Base-by-base conservation (phyloP, 495 filamentous ascomycete species). In the Neurospora terricola region DNA sequence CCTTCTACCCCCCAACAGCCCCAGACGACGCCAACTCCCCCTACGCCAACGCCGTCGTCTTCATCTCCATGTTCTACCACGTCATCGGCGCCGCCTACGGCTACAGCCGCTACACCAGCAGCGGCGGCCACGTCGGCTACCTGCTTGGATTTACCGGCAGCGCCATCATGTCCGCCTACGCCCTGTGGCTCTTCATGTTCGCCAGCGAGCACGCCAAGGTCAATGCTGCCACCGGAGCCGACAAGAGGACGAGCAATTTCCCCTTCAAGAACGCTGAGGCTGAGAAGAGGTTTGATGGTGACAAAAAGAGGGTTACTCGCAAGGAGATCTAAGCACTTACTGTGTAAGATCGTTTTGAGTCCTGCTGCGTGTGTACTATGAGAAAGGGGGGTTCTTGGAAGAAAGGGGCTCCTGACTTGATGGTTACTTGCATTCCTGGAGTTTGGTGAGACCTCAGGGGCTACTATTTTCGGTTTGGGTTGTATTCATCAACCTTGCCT, bases 221-320 rank as follows among this genome's bases (percentile, higher is more conserved):
- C 69, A 91, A 87, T 77, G 84, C 87, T 73, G 88, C 87, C 80
- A 95, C 91, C 0, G 92, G 92, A 0, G 91, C 89, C 6, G 93
- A 96, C 79, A 92, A 93, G 84, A 86, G 91, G 77, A 93, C 88
- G 16, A 88, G 90, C 73, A 91, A 91, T 36, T 97, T 90, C 77
- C 94, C 93, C n/a, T 96, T 94, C 77, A 88, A 86, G 77, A 96
- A 95, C n/a, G 37, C 38, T 2, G 77, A 76, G 72, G 76, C 80
- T 4, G 77, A 80, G 34, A 72, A 69, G 70, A 78, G 69, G 70
- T 62, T 62, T 34, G 54, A 34, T 14, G 54, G 54, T 62, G 54
- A 62, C 6, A 62, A 62, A 27, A 62, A 14, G 54, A 66, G 54
- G 54, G 54, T 16, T 8, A 66, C 54, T 36, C 54, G 54, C 23